Evolutionary conservation across 2,329 filamentous ascomycete genomes (phyloP).

Genomic region (Cercospora sp.): DNA sequence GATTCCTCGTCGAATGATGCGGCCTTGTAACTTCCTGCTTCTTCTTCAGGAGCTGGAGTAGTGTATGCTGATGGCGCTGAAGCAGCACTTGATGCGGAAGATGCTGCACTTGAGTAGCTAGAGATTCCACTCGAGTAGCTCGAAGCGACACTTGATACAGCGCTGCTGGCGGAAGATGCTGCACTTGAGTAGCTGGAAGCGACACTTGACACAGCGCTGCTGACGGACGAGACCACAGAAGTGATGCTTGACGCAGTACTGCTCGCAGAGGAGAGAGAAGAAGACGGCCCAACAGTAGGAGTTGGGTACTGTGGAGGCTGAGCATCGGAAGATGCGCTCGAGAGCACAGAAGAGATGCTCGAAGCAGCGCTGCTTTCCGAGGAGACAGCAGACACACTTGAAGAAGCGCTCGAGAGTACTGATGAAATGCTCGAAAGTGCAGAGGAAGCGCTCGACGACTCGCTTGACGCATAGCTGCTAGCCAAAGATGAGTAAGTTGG

Average conservation of each 20-base stretch:
- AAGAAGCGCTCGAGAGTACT: conserved; percentile 4
- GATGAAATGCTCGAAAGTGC: conserved; percentile 9
- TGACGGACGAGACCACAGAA: conserved; percentile 1
- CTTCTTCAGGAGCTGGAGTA: not conserved
- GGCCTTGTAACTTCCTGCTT: not conserved
- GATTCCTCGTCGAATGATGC: not conserved
- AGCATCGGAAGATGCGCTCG: conserved; percentile 3
- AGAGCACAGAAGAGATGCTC: not conserved
- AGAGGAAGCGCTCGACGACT: not conserved
- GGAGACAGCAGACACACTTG: not conserved
- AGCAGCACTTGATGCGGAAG: not conserved
- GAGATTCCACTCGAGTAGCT: conserved; percentile 3
- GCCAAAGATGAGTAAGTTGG: conserved; percentile 7
- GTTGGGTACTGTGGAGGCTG: not conserved
- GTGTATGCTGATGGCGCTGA: not conserved
- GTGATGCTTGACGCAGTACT: conserved; percentile 6
- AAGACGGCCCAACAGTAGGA: not conserved
- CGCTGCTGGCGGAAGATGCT: not conserved
- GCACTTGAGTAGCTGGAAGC: not conserved
- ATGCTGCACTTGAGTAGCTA: conserved; percentile 5
- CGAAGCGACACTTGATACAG: not conserved
- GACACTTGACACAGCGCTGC: not conserved
- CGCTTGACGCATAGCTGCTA: not conserved
- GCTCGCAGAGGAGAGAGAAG: not conserved
- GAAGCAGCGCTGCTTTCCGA: not conserved